phyloP scores from a whole-genome alignment of 169 alveolate genomes.

The Babesia bigemina region DNA sequence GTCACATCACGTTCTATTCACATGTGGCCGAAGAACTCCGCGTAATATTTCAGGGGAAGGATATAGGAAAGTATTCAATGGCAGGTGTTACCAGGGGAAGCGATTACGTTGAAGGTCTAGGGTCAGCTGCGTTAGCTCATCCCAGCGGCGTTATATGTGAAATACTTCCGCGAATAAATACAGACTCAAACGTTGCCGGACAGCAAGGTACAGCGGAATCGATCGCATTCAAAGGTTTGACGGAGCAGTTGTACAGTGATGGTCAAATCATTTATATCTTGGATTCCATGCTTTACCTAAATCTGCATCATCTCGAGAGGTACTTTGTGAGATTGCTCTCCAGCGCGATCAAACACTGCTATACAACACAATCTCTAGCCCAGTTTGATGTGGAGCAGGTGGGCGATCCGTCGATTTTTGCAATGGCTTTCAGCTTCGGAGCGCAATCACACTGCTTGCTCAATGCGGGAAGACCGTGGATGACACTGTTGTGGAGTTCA shows the following conservation, averaged over 20 bases:
- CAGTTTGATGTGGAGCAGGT: constrained; percentile 67
- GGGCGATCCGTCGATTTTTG: not conserved
- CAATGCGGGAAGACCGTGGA: constrained; percentile 29
- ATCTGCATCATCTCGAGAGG: constrained; percentile 52
- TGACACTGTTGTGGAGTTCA: constrained; percentile 38
- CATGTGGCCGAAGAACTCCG: constrained; percentile 57
- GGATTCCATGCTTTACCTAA: constrained; percentile 59
- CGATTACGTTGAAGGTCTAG: constrained; percentile 34
- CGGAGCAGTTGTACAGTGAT: constrained; percentile 48
- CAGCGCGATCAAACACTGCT: constrained; percentile 53
- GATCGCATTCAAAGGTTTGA: constrained; percentile 27
- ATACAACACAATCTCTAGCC: constrained; percentile 18
- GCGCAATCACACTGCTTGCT: constrained; percentile 45
- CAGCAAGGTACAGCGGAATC: not conserved
- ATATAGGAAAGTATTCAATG: constrained; percentile 45
- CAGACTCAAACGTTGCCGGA: not conserved
- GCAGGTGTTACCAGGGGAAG: not conserved
- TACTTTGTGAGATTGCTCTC: constrained; percentile 26
- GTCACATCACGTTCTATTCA: constrained; percentile 64
- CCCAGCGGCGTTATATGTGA: constrained; percentile 58
- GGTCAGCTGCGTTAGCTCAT: not conserved
- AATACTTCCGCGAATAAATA: constrained; percentile 20
- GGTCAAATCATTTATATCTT: constrained; percentile 63
- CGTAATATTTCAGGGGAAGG: constrained; percentile 40
- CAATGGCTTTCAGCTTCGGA: constrained; percentile 25